Percentiles rank a stretch among this genome's conserved stretches.
These are phyloP conservation scores for Mercurialis annua DNA, from an alignment of 345 rosid species.

Conservation along the genomic window DNA sequence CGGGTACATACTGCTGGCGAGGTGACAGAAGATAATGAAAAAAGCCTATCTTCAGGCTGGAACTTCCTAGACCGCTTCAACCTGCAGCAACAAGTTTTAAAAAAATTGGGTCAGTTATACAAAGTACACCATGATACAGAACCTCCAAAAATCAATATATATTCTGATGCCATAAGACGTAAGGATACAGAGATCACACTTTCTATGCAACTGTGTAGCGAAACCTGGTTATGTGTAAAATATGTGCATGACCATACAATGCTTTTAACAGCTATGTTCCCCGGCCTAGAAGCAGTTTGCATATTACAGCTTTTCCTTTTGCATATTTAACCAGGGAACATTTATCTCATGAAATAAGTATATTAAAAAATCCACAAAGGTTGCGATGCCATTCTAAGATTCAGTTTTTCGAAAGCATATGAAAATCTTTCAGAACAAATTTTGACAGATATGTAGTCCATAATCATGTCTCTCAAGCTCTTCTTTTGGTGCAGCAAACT, in stretches of 20 bases:
- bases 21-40: constrained; percentile 88
- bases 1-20: constrained; percentile 76
- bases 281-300: neutral
- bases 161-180: neutral
- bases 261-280: neutral
- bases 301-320: neutral
- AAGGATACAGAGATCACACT: neutral
- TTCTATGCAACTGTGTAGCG: neutral
- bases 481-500: no score
- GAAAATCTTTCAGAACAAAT: no score
- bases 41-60: constrained; percentile 92
- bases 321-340: neutral
- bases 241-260: neutral
- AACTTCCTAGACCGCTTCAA: constrained; percentile 94
- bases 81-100: constrained; percentile 38
- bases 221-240: neutral
- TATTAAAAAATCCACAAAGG: no score
- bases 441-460: no score
- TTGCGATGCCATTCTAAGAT: no score
- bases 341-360: no score
- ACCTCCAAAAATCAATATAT: neutral
- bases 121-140: neutral
- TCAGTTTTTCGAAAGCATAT: no score
- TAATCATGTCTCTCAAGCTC: no score
- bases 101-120: neutral